Evolutionary conservation across 169 alveolate species (phyloP).

Genomic region (Plasmodium fragile): DNA sequence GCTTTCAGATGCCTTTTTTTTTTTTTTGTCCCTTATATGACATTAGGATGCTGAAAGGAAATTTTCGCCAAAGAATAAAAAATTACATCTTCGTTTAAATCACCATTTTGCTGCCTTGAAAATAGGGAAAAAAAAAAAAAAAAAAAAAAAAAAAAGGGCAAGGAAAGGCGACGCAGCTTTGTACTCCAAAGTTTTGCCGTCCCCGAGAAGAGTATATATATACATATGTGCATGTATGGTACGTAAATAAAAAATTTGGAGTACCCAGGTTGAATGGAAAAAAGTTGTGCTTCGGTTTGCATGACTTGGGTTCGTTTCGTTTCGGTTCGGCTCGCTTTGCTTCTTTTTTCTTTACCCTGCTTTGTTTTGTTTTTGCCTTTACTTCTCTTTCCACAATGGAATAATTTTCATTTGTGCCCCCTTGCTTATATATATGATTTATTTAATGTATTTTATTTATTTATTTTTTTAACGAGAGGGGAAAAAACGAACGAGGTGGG

Average conservation of each 20-base stretch:
- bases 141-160: neutral
- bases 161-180: neutral
- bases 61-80: neutral
- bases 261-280: neutral
- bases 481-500: neutral
- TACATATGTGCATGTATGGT: neutral
- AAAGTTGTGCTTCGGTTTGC: neutral
- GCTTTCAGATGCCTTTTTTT: neutral
- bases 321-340: neutral
- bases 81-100: neutral
- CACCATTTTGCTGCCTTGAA: neutral
- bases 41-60: neutral
- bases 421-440: neutral
- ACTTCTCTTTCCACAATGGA: neutral
- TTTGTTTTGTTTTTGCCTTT: neutral
- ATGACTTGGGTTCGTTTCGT: no score
- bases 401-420: neutral
- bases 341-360: neutral
- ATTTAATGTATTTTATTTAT: neutral
- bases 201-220: neutral
- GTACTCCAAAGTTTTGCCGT: neutral
- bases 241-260: neutral
- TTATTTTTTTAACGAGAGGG: neutral
- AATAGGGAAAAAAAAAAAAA: neutral
- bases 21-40: neutral